A percentile compares a stretch with the other conserved stretches of the same genome.
phyloP scores from a whole-genome alignment of 23 red algal genomes.

The Gracilaria domingensis region DNA sequence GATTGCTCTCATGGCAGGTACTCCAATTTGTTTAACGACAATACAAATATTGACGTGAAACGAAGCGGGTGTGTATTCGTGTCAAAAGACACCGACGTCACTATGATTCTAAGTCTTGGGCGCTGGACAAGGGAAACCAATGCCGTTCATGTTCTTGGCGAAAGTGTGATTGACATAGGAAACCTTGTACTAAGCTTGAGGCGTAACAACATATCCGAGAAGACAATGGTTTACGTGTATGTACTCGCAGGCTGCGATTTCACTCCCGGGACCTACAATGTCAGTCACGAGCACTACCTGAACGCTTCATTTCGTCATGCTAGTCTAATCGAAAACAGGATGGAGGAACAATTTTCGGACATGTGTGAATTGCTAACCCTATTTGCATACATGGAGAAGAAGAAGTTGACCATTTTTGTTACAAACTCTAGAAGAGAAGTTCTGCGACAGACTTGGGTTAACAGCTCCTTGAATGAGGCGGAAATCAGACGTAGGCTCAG shows the following conservation, averaged over 20 bases:
- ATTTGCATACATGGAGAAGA: conserved; percentile 19
- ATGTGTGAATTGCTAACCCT: conserved; percentile 6
- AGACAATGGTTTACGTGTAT: neutral
- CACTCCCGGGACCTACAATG: neutral
- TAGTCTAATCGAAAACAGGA: neutral
- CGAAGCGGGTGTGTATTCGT: neutral
- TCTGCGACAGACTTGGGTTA: neutral
- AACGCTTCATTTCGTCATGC: neutral
- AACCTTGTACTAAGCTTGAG: neutral
- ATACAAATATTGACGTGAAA: neutral
- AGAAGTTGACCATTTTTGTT: neutral
- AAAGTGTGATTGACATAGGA: neutral
- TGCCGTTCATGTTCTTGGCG: conserved; percentile 14
- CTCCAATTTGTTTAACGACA: too few species aligned
- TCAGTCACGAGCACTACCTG: conserved; percentile 14
- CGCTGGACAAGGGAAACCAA: neutral
- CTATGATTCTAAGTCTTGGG: conserved; percentile 14
- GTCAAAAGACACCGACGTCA: conserved; percentile 41
- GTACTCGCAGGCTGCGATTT: conserved; percentile 36
- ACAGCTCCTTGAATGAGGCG: neutral
- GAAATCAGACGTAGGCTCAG: neutral
- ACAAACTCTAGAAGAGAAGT: neutral
- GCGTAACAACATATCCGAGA: neutral
- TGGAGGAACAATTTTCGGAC: too few species aligned
- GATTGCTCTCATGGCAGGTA: neutral